A percentile compares a stretch with the other conserved stretches of the same genome.
These are phyloP conservation scores for Hydnomerulius pinastri DNA, from an alignment of 768 basidiomycete species.

Conservation along the genomic window DNA sequence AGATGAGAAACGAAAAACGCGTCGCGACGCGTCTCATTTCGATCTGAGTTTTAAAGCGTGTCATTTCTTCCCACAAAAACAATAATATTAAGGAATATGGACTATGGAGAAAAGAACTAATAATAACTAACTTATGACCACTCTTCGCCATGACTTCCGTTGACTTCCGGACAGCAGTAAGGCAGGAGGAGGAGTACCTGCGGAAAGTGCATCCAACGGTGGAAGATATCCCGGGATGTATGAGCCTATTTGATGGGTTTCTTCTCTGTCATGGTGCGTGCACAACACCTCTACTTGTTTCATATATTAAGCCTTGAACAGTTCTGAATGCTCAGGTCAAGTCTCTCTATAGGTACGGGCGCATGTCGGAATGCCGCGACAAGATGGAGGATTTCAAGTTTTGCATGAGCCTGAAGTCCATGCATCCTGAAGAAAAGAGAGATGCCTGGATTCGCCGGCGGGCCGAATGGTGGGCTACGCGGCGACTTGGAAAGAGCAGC, in stretches of 20 bases:
- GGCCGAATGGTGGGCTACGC: slow-evolving; percentile 93
- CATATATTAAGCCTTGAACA: slow-evolving; percentile 32
- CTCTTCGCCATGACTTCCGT: slow-evolving; percentile 35
- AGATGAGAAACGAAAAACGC: slow-evolving; percentile 34
- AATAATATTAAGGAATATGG: too few species aligned
- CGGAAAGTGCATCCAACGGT: slow-evolving; percentile 67
- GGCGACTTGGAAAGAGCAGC: slow-evolving; percentile 76
- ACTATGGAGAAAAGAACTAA: too few species aligned
- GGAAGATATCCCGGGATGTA: slow-evolving; percentile 82
- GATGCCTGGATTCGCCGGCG: slow-evolving; percentile 83
- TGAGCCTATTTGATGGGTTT: slow-evolving; percentile 72
- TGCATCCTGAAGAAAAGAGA: slow-evolving; percentile 74
- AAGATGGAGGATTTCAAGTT: slow-evolving; percentile 95
- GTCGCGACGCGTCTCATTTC: slow-evolving; percentile 46
- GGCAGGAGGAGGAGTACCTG: slow-evolving; percentile 71
- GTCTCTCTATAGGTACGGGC: slow-evolving; percentile 85
- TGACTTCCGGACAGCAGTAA: slow-evolving; percentile 56
- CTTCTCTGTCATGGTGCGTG: slow-evolving; percentile 66
- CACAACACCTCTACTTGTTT: not conserved
- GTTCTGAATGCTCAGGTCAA: slow-evolving; percentile 80
- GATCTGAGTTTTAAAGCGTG: slow-evolving; percentile 48
- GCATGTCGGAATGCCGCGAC: slow-evolving; percentile 63
- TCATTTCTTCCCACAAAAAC: slow-evolving; percentile 10
- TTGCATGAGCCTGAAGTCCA: slow-evolving; percentile 81
- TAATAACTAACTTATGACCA: too few species aligned